Evolutionary conservation across 2,329 filamentous ascomycete genomes (phyloP).

Genomic region (Trichoderma simmonsii): DNA sequence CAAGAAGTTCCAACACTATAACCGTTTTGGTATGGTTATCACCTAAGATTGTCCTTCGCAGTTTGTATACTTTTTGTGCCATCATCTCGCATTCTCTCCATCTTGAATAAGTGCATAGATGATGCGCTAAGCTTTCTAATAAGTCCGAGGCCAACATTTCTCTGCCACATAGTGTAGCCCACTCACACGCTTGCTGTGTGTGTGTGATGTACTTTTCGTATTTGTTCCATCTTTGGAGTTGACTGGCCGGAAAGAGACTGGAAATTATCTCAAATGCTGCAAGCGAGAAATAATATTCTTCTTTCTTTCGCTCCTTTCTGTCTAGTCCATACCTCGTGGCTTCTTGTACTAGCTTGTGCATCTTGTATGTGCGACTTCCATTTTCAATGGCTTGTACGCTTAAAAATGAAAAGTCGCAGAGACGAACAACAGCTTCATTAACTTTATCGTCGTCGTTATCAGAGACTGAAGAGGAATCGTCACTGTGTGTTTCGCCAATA

Average conservation of each 20-base stretch:
- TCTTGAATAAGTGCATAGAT: too few species aligned
- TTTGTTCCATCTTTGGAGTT: too few species aligned
- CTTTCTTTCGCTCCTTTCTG: not conserved
- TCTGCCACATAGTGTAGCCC: too few species aligned
- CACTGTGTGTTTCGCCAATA: not conserved
- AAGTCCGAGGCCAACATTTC: too few species aligned
- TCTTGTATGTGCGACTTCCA: not conserved
- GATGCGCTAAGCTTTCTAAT: too few species aligned
- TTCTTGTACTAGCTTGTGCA: not conserved
- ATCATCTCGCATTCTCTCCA: too few species aligned
- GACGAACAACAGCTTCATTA: not conserved
- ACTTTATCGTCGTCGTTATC: not conserved
- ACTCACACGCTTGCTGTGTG: too few species aligned
- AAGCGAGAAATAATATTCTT: not conserved
- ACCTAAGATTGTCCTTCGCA: too few species aligned
- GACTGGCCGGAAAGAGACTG: not conserved
- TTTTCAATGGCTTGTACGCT: not conserved
- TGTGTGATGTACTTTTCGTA: too few species aligned
- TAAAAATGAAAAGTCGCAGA: not conserved
- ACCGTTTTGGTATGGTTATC: too few species aligned
- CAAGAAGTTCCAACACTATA: too few species aligned
- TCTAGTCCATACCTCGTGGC: not conserved
- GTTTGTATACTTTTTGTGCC: too few species aligned
- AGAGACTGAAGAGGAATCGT: not conserved
- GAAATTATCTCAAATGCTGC: not conserved